Conservation (phyloP, 768 basidiomycete species). For the Daedaleopsis nitida region DNA sequence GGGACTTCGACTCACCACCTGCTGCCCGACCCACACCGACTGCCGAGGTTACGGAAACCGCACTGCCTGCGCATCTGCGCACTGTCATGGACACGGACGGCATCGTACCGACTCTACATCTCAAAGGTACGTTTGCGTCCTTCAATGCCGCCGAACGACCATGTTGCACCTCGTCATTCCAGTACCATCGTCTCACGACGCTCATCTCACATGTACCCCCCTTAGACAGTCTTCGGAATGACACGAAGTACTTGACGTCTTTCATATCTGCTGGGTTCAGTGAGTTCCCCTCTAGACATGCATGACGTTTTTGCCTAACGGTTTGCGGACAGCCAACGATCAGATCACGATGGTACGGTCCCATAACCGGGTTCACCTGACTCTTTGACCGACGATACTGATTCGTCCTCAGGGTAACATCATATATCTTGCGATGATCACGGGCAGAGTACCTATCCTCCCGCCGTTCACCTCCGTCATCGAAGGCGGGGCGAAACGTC, state of each 20-base stretch:
- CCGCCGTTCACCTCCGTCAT: conserved; percentile 40
- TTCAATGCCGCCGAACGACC: not conserved
- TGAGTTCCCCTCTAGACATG: conserved; percentile 12
- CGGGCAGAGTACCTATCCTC: conserved; percentile 39
- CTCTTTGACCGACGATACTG: no score
- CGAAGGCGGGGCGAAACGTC: conserved; percentile 26
- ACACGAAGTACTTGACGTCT: conserved; percentile 64
- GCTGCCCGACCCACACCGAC: no score
- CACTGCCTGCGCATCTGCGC: no score
- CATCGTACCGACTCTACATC: conserved; percentile 46
- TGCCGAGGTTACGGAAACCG: no score
- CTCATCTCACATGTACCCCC: no score
- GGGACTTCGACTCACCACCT: no score
- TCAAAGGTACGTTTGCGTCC: conserved; percentile 36
- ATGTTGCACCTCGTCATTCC: not conserved
- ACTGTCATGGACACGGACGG: conserved; percentile 31
- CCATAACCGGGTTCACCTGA: no score
- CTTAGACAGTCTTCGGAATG: conserved; percentile 56
- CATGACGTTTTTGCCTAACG: not conserved
- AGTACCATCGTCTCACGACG: not conserved
- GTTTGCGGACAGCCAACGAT: conserved; percentile 56
- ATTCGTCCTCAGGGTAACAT: conserved; percentile 29
- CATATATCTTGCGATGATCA: conserved; percentile 39
- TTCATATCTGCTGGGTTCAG: conserved; percentile 75
- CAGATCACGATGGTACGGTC: conserved; percentile 51